Evolutionary conservation across 192 early-diverging fungal species (phyloP), one percentile per base, ranked within the genome.

Genomic region (Spizellomyces punctatus): DNA sequence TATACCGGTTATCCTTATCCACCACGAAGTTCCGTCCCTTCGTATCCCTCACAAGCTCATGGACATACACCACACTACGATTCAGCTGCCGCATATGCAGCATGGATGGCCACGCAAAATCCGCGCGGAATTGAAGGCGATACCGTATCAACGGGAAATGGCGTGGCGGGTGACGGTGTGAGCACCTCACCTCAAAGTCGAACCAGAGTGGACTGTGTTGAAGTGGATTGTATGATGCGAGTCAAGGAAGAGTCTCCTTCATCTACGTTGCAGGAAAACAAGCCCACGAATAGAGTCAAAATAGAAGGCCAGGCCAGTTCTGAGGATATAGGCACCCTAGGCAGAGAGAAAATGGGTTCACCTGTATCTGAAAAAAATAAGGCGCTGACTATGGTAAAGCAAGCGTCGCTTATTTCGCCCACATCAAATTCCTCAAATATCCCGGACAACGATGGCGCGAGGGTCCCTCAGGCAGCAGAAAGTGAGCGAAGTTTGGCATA

Each of bases 391-490:
- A 56, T 22, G 54, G 22, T 56, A 19, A 22, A 22, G 54, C n/a
- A n/a, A n/a, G 54, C 54, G 22, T 56, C 54, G 5, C 54, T 22
- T 4, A 56, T 56, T 56, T 56, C 54, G 7, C 54, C 54, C 6
- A 22, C 54, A 56, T 56, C 54, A 56, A 22, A 56, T 56, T 7
- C 54, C 6, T 22, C 54, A 7, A 56, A n/a, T 19, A 22, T 22
- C 0, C 54, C n/a, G 22, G 54, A 6, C n/a, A 19, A n/a, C 22
- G 54, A 8, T 46, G 50, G 16, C 12, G 22, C 64, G 49, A 42
- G 4, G 17, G 21, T 71, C 44, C 60, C 69, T 6, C 69, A 71
- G 27, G 69, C 69, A 8, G 69, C 69, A 19, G 69, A 71, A 47
- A 71, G 59, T 71, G 59, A 62, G 21, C 43, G 27, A 63, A 43